Evolutionary conservation across 257 asterid genomes (phyloP).

Genomic region (Petunia axillaris): DNA sequence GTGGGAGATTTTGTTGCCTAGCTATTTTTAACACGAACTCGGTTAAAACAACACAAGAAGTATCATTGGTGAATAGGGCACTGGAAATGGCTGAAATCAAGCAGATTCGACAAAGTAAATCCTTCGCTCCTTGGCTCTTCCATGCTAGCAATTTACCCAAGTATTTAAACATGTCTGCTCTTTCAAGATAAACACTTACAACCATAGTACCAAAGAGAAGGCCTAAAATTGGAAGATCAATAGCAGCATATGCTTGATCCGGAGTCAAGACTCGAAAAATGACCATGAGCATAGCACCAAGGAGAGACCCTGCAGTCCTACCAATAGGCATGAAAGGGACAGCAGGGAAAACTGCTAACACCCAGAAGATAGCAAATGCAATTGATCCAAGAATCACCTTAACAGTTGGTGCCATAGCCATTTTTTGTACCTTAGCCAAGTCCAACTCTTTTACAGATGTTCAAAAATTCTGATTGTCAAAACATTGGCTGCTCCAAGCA

Average conservation of each 20-base stretch:
- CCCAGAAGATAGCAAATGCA: conserved; percentile 84
- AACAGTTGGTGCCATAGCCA: conserved; percentile 72
- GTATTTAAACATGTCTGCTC: conserved; percentile 89
- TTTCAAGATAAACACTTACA: conserved; percentile 85
- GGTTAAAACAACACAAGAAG: conserved; percentile 85
- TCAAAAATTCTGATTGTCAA: background rate
- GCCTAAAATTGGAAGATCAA: conserved; percentile 91
- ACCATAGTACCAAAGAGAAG: conserved; percentile 95
- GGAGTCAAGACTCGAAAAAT: conserved; percentile 76
- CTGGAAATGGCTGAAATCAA: conserved; percentile 85
- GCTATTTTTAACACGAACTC: conserved; percentile 88
- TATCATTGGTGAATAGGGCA: conserved; percentile 92
- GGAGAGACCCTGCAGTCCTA: conserved; percentile 93
- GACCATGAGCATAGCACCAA: conserved; percentile 94
- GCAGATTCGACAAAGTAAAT: conserved; percentile 81
- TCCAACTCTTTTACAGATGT: background rate
- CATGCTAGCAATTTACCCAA: conserved; percentile 75
- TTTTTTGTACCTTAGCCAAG: conserved; percentile 20
- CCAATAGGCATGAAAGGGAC: conserved; percentile 93
- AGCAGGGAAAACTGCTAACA: conserved; percentile 86
- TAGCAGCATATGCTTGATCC: conserved; percentile 85
- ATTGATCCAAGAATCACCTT: conserved; percentile 82
- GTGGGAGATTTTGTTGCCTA: conserved; percentile 85
- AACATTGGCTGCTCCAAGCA: background rate
- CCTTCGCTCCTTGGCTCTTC: conserved; percentile 82